Percentiles rank a stretch among this genome's conserved stretches.
Evolutionary conservation across 164 flowering plant genomes (phyloP).

Genomic region (Vitis riparia): DNA sequence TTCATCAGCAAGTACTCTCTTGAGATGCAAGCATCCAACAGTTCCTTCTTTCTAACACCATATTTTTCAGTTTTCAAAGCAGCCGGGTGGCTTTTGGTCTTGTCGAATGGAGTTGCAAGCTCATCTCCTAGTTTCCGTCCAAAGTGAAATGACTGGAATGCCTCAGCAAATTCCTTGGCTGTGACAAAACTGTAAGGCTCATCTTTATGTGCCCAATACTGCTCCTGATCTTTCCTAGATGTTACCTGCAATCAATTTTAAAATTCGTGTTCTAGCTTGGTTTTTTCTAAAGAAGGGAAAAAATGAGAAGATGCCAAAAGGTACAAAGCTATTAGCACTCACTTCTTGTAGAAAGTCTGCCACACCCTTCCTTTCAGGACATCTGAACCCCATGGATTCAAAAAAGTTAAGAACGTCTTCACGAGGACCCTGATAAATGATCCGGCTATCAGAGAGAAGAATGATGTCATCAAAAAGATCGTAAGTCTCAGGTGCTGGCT

Average conservation of each 20-base stretch:
- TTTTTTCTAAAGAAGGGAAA: too few relatives aligned
- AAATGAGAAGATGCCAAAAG: too few relatives aligned
- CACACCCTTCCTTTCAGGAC: slow-evolving; percentile 69
- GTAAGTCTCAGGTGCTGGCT: slow-evolving; percentile 88
- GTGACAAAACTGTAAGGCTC: slow-evolving; percentile 32
- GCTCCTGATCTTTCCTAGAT: slow-evolving; percentile 51
- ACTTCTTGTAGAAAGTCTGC: slow-evolving; percentile 82
- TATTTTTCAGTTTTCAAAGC: slow-evolving; percentile 45
- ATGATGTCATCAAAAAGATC: slow-evolving; percentile 74
- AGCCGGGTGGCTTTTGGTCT: slow-evolving; percentile 33
- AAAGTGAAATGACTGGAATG: slow-evolving; percentile 30
- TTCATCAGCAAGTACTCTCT: slow-evolving; percentile 66
- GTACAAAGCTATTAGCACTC: slow-evolving; percentile 1
- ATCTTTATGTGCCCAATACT: slow-evolving; percentile 31
- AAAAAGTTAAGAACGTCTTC: slow-evolving; percentile 71
- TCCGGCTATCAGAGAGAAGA: slow-evolving; percentile 69
- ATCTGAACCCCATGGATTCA: slow-evolving; percentile 63
- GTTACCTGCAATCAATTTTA: slow-evolving; percentile 32
- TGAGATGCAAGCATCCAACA: slow-evolving; percentile 48
- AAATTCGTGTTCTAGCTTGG: too few relatives aligned
- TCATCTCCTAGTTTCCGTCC: slow-evolving; percentile 26
- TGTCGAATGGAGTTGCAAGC: slow-evolving; percentile 34
- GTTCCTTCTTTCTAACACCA: slow-evolving; percentile 48
- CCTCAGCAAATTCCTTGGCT: slow-evolving; percentile 30
- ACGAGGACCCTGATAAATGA: slow-evolving; percentile 77